A percentile compares a stretch with the other conserved stretches of the same genome.
Conservation (phyloP, 2,329 filamentous ascomycete species). For the Colletotrichum limetticola region DNA sequence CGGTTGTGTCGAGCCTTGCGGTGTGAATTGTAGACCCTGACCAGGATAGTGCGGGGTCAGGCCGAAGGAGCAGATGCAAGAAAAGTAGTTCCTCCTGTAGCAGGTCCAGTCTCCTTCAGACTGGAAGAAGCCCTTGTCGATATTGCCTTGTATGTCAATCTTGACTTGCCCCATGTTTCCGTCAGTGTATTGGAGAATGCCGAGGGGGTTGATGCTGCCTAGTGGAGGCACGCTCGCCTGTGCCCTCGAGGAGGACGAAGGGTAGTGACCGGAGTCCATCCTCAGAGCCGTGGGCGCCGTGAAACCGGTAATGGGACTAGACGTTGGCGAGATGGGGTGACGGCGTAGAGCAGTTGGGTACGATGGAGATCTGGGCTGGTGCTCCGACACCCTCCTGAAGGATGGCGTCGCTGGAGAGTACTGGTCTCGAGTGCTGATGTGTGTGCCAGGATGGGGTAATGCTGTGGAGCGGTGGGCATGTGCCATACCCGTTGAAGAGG, state of each 20-base stretch:
- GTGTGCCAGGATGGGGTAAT: slow-evolving; percentile 61
- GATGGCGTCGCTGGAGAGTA: slow-evolving; percentile 63
- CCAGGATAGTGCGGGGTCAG: slow-evolving; percentile 67
- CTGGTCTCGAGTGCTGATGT: slow-evolving; percentile 63
- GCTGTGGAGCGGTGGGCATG: slow-evolving; percentile 64
- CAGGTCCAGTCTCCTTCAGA: slow-evolving; percentile 89
- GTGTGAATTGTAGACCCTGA: slow-evolving; percentile 62
- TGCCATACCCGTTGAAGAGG: slow-evolving; percentile 66
- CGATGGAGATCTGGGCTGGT: slow-evolving; percentile 62
- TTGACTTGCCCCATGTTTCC: slow-evolving; percentile 63
- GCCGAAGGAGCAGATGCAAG: slow-evolving; percentile 82
- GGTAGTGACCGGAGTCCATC: slow-evolving; percentile 45
- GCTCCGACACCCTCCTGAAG: slow-evolving; percentile 61
- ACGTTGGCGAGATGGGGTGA: slow-evolving; percentile 64
- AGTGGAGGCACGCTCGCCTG: slow-evolving; percentile 64
- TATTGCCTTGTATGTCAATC: slow-evolving; percentile 80
- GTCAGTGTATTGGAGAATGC: slow-evolving; percentile 71
- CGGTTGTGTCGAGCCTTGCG: slow-evolving; percentile 61
- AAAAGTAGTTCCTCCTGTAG: slow-evolving; percentile 92
- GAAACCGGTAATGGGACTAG: slow-evolving; percentile 51
- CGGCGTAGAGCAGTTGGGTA: slow-evolving; percentile 59
- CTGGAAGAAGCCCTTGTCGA: slow-evolving; percentile 90
- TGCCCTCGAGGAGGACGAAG: slow-evolving; percentile 45
- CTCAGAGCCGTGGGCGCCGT: slow-evolving; percentile 25
- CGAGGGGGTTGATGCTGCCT: slow-evolving; percentile 60